phyloP scores from a whole-genome alignment of 116 monocot species.

The Phalaenopsis hybrid region DNA sequence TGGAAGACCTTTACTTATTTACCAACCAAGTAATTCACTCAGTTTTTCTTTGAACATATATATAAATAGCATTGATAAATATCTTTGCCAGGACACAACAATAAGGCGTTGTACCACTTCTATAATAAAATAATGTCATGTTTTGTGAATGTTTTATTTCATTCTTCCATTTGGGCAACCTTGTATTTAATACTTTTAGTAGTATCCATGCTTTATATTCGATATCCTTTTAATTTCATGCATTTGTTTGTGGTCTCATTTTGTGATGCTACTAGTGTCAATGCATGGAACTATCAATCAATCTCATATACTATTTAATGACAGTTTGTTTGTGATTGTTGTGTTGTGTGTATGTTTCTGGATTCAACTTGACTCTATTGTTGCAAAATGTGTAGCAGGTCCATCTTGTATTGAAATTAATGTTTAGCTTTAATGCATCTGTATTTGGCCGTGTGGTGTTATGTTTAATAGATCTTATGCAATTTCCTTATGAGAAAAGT shows the following conservation, averaged over 20 bases:
- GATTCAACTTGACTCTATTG: not conserved
- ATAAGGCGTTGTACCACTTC: not conserved
- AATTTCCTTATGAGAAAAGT: not conserved
- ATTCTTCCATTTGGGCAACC: not conserved
- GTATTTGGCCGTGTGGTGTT: not conserved
- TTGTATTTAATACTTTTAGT: not conserved
- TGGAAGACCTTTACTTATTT: too few species aligned
- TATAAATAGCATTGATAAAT: too few species aligned
- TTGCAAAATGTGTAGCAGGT: not conserved
- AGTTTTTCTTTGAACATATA: too few species aligned
- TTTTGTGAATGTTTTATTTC: not conserved
- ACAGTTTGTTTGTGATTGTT: not conserved
- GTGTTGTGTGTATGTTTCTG: not conserved
- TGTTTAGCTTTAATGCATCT: not conserved
- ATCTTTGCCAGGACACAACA: too few species aligned
- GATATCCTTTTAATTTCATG: not conserved
- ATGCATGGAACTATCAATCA: not conserved
- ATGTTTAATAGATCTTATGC: not conserved
- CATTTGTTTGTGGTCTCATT: not conserved
- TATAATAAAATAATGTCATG: not conserved
- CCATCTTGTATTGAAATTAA: not conserved
- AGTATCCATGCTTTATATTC: not conserved
- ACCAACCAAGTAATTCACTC: too few species aligned
- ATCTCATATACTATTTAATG: slow-evolving; percentile 1
- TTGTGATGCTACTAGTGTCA: not conserved